Evolutionary conservation across 169 alveolate genomes (phyloP).

Genomic region (Eimeria praecox): DNA sequence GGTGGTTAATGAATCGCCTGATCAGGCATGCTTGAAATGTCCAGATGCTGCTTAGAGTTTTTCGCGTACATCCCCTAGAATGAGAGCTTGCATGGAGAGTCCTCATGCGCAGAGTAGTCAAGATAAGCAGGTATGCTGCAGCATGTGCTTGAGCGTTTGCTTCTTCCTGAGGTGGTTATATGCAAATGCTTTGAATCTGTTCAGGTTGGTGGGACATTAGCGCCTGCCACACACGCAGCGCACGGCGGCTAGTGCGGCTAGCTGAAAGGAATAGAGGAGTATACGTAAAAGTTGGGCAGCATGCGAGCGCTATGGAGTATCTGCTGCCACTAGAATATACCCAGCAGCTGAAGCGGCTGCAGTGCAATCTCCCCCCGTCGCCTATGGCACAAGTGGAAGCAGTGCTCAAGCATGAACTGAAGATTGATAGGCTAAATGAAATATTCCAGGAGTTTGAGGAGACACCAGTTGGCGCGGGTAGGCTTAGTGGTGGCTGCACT

Average conservation of each 20-base stretch:
- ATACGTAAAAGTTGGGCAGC: constrained; percentile 89
- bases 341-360: constrained; percentile 84
- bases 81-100: neutral
- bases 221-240: constrained; percentile 81
- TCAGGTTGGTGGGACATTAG: constrained; percentile 73
- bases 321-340: constrained; percentile 87
- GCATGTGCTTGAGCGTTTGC: neutral
- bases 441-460: constrained; percentile 86
- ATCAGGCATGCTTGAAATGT: neutral
- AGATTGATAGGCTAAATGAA: constrained; percentile 77
- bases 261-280: constrained; percentile 87
- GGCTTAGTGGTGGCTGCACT: neutral
- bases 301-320: constrained; percentile 84
- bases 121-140: neutral
- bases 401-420: constrained; percentile 85
- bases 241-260: constrained; percentile 77
- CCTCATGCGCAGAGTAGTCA: neutral
- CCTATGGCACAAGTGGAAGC: constrained; percentile 83
- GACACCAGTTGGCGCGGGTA: constrained; percentile 87
- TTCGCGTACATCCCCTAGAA: neutral
- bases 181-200: neutral
- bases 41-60: neutral
- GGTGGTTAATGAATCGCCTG: neutral
- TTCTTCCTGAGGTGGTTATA: neutral
- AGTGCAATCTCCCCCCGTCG: constrained; percentile 84